Base-by-base conservation (phyloP, 345 rosid genomes). In the Trapa bicornis region DNA sequence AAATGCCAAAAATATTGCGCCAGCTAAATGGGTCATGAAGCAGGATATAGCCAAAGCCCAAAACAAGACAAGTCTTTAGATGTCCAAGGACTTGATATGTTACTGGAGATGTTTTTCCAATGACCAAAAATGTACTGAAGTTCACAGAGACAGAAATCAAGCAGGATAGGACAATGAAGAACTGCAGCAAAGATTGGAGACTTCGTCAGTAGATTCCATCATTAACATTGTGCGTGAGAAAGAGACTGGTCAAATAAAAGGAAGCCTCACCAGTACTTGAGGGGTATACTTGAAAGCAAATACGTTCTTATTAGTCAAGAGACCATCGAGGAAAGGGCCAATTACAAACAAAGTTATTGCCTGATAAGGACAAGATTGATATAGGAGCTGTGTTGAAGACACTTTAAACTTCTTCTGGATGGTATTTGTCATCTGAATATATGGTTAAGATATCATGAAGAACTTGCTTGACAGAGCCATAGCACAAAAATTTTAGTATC, bases 351-450 rank as follows among this genome's bases (percentile, higher is more conserved):
- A 80, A 35, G 97, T 95, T 41, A 91, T 71, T 0, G 99, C 99
- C 77, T 95, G 99, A 74, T 95, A 95, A 8, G 99, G 99, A 80
- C 96, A 91, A 52, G 99, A 95, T 82, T 95, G 99, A 75, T 95
- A 95, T 56, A 95, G 85, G 73, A 95, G 97, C 65, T 95, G 99
- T 65, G 99, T 95, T 54, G 99, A 95, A 67, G 99, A 95, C 61
- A 95, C 97, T 78, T 91, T 95, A 82, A 89, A 95, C 79, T 91
- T 95, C 90, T 95, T 95, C 84, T 95, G 99, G 80, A 95, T 95
- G 52, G 99, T 95, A 75, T 95, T 95, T 73, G 99, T 95, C 99
- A 95, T 95, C 99, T 95, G 79, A 75, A 47, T 61, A 39, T 56
- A 36, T 75, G 74, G 87, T 94, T 77, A 91, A 89, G 97, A 67